Conservation (phyloP, 495 filamentous ascomycete species). For the Penicillium tannophilum region DNA sequence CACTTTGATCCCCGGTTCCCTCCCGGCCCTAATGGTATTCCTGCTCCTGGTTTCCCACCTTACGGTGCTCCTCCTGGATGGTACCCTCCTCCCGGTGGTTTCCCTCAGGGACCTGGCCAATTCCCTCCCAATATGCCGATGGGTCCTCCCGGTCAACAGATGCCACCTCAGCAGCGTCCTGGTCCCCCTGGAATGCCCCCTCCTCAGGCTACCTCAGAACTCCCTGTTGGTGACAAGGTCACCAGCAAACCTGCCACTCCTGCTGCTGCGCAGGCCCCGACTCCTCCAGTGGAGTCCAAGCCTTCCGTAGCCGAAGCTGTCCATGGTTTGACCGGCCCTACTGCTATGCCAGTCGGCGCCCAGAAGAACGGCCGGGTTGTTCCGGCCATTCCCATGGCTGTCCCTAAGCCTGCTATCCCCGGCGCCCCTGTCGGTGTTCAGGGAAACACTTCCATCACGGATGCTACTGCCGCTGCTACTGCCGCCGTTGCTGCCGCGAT, state of each 20-base stretch:
- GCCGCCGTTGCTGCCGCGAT: constrained; percentile 87
- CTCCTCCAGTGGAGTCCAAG: constrained; percentile 69
- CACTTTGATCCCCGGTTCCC: constrained; percentile 63
- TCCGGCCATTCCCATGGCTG: constrained; percentile 63
- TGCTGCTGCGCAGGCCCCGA: constrained; percentile 43
- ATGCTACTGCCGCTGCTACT: constrained; percentile 57
- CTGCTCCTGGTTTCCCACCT: constrained; percentile 55
- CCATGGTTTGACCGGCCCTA: constrained; percentile 54
- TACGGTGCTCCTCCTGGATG: constrained; percentile 68
- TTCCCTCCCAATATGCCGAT: constrained; percentile 54
- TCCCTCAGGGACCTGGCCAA: constrained; percentile 65
- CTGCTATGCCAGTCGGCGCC: constrained; percentile 34
- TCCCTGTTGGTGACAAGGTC: constrained; percentile 43
- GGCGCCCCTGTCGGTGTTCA: constrained; percentile 20
- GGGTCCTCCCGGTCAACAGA: constrained; percentile 52
- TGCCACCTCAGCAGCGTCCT: constrained; percentile 49
- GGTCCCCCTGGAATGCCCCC: constrained; percentile 35
- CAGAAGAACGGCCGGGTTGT: constrained; percentile 70
- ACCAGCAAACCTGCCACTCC: constrained; percentile 44
- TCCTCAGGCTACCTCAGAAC: constrained; percentile 43
- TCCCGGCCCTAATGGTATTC: constrained; percentile 49
- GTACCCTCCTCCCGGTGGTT: constrained; percentile 77
- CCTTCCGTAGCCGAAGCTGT: constrained; percentile 54
- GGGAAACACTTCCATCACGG: constrained; percentile 25
- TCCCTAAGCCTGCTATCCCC: constrained; percentile 44